These are phyloP conservation scores for Ramularia endophylla DNA, from an alignment of 2,329 filamentous ascomycete species.

Conservation along the genomic window DNA sequence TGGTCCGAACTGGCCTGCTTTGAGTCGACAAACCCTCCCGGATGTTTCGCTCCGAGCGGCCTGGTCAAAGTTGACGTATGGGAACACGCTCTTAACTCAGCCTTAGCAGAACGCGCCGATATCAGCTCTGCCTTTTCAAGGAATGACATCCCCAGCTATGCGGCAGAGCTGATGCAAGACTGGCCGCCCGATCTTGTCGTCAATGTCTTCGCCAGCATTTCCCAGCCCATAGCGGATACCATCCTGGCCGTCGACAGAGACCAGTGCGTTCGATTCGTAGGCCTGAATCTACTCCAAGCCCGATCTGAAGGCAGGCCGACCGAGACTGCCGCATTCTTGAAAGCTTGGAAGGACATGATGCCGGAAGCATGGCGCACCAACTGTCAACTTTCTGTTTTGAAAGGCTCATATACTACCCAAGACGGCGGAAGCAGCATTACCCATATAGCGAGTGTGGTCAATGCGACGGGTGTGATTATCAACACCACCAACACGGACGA, in stretches of 20 bases:
- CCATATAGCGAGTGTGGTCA: slow-evolving; percentile 11
- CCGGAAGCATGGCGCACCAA: slow-evolving; percentile 29
- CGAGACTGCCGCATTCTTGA: slow-evolving; percentile 27
- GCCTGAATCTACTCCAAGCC: slow-evolving; percentile 20
- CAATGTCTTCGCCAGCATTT: slow-evolving; percentile 30
- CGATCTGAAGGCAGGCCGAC: slow-evolving; percentile 17
- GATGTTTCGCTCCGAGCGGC: slow-evolving; percentile 45
- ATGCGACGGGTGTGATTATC: slow-evolving; percentile 3
- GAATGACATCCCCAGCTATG: slow-evolving; percentile 11
- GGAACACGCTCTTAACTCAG: slow-evolving; percentile 38
- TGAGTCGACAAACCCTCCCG: slow-evolving; percentile 31
- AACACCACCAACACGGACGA: slow-evolving; percentile 5
- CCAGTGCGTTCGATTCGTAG: slow-evolving; percentile 19
- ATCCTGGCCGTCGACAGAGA: slow-evolving; percentile 26
- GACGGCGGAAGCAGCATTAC: slow-evolving; percentile 18
- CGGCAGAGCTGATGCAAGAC: slow-evolving; percentile 26
- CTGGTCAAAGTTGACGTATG: slow-evolving; percentile 44
- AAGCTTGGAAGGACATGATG: slow-evolving; percentile 33
- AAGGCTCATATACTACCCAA: slow-evolving; percentile 20
- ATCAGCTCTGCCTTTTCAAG: slow-evolving; percentile 35
- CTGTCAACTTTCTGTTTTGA: slow-evolving; percentile 21
- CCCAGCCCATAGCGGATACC: slow-evolving; percentile 11
- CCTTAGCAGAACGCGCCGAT: slow-evolving; percentile 37
- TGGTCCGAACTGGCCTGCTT: slow-evolving; percentile 52
- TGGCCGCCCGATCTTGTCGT: slow-evolving; percentile 31